Percentiles rank a stretch among this genome's conserved stretches.
These are phyloP conservation scores for Brassica juncea DNA, from an alignment of 345 rosid species.

Conservation along the genomic window DNA sequence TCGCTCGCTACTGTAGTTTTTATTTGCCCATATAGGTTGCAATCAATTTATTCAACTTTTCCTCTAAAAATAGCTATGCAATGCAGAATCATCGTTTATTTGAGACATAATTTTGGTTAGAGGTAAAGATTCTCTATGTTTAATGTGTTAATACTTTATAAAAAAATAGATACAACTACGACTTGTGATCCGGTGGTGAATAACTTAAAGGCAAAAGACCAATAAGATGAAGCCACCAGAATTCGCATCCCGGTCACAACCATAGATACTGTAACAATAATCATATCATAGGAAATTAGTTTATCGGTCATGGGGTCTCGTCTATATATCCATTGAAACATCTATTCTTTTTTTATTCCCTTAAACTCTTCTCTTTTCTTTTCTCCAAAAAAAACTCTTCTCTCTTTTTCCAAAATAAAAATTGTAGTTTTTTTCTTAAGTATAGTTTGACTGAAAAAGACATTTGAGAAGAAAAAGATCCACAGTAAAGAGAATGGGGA, in stretches of 20 bases:
- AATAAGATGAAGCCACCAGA: too few relatives aligned
- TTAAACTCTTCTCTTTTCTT: neutral
- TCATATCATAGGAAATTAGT: neutral
- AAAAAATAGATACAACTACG: too few relatives aligned
- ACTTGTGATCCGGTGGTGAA: too few relatives aligned
- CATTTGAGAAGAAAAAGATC: neutral
- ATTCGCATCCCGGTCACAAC: too few relatives aligned
- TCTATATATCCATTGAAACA: neutral
- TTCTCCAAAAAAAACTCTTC: too few relatives aligned
- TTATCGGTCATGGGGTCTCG: neutral
- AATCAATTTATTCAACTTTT: neutral
- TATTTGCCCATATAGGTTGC: neutral
- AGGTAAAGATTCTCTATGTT: neutral
- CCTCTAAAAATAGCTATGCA: neutral
- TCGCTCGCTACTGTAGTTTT: neutral
- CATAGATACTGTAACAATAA: too few relatives aligned
- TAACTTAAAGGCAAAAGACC: too few relatives aligned
- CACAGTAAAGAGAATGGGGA: neutral
- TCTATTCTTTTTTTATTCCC: neutral
- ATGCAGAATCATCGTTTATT: neutral
- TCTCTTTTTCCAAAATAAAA: too few relatives aligned
- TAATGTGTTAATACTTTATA: too few relatives aligned
- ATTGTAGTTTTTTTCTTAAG: neutral
- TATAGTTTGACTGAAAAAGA: neutral
- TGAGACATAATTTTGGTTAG: neutral